Evolutionary conservation across 768 basidiomycete species (phyloP), one percentile per base, ranked within the genome.

Genomic region (Suillus variegatus): DNA sequence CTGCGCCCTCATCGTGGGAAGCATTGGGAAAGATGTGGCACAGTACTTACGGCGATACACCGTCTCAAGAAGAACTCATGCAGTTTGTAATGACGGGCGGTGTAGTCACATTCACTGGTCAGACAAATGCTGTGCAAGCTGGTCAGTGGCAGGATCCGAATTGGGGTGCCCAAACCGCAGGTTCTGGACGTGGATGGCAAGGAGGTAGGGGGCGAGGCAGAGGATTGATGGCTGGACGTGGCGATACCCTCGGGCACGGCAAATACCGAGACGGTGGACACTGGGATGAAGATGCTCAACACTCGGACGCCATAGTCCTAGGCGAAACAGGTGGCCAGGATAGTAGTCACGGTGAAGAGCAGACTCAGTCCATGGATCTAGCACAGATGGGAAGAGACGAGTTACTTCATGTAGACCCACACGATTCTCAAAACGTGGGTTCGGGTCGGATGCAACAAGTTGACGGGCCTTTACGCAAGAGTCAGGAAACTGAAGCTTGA

Each of bases 1-100:
- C 88, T 36, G 82, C 84, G 52, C 85, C 93, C 62, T 76, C 85
- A 61, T 88, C 91, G 75, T 95, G 94, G 94, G 87, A 90, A 80
- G 84, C 85, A 64, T 85, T 95, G 65, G 90, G 90, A 74, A 86
- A 86, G 73, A 87, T 92, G 82, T 94, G 91, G 91, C 78, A 83
- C 73, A 81, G 82, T 64, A 88, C 90, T 61, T 78, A 90, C 75
- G 90, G 91, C 49, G 82, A 85, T 71, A 58, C 80, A 69, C 93
- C 93, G 36, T 84, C 90, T 64, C 88, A 89, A 71, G 88, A 92
- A 71, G 84, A 93, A 71, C 84, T 94, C 69, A 88, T 92, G 88
- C 84, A 87, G 75, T 91, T 89, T 73, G 82, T 91, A 67, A 82
- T 90, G 82, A 65, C 82, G 25, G 71, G 75, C 47, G 72, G 62